phyloP scores from a whole-genome alignment of 805 yeast species.

The Sugiyamaella chiloensis region DNA sequence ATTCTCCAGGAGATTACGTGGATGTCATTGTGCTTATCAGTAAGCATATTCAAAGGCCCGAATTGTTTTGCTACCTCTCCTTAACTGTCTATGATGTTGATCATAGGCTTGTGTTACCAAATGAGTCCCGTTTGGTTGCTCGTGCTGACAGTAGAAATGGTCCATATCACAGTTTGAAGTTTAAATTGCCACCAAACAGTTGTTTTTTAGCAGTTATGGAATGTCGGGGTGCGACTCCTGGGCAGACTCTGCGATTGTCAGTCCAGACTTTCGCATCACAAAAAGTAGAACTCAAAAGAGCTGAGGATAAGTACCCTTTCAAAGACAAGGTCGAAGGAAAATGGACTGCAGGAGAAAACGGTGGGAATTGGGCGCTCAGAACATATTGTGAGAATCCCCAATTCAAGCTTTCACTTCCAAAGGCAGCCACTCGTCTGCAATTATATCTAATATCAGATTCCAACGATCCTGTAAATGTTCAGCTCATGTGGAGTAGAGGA shows the following conservation, averaged over 20 bases:
- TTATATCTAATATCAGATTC: constrained; percentile 29
- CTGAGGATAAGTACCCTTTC: constrained; percentile 31
- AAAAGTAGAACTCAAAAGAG: constrained; percentile 30
- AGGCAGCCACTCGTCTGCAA: background rate
- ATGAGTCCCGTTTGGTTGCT: constrained; percentile 14
- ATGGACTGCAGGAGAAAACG: constrained; percentile 47
- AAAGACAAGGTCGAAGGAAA: constrained; percentile 33
- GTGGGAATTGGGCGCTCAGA: constrained; percentile 53
- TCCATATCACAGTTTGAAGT: constrained; percentile 31
- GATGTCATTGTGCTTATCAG: background rate
- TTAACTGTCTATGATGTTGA: constrained; percentile 13
- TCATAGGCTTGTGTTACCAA: constrained; percentile 14
- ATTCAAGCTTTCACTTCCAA: constrained; percentile 34
- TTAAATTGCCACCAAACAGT: constrained; percentile 25
- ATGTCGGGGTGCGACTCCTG: constrained; percentile 7
- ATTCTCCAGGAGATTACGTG: constrained; percentile 20
- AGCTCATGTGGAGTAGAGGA: constrained; percentile 41
- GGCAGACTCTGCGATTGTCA: background rate
- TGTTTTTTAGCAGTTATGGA: constrained; percentile 23
- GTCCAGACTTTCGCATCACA: background rate
- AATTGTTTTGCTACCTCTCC: constrained; percentile 4
- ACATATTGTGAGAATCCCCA: constrained; percentile 57
- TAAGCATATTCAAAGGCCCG: background rate
- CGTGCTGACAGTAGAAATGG: constrained; percentile 32
- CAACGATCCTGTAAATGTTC: constrained; percentile 39